Evolutionary conservation across 805 yeast species (phyloP).

Genomic region (Metschnikowia continentalis): DNA sequence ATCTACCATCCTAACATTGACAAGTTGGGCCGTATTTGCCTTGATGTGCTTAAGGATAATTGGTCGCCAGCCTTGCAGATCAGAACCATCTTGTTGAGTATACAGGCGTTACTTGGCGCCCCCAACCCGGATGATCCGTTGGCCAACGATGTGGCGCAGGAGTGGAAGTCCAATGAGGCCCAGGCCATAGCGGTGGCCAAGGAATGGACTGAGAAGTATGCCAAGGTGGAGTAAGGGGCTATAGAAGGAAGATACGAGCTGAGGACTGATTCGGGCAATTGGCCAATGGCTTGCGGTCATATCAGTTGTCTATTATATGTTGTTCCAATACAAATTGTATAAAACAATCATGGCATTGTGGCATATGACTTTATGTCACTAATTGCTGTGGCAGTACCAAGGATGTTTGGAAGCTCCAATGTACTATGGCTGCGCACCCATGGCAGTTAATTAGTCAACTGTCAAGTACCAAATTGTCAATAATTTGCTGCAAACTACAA

Average conservation of each 20-base stretch:
- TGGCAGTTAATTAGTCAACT: too few relatives aligned
- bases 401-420: too few relatives aligned
- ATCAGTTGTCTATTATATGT: too few relatives aligned
- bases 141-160: constrained; percentile 96
- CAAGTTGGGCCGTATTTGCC: constrained; percentile 88
- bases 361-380: too few relatives aligned
- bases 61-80: constrained; percentile 99
- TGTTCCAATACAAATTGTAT: too few relatives aligned
- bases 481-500: too few relatives aligned
- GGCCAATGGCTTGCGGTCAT: too few relatives aligned
- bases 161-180: constrained; percentile 84
- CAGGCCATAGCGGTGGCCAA: constrained; percentile 77
- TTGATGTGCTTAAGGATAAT: constrained; percentile 89
- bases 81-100: constrained; percentile 82
- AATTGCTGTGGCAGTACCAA: too few relatives aligned
- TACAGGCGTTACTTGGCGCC: constrained; percentile 90
- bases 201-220: constrained; percentile 68
- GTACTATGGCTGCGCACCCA: too few relatives aligned
- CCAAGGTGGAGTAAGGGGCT: constrained; percentile 22
- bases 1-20: constrained; percentile 97
- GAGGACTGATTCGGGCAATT: too few relatives aligned
- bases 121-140: constrained; percentile 98
- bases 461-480: too few relatives aligned
- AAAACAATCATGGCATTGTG: too few relatives aligned
- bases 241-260: background rate